Evolutionary conservation across 2,329 filamentous ascomycete genomes (phyloP), one percentile per base, ranked within the genome.

Genomic region (Diaporthe amygdali): DNA sequence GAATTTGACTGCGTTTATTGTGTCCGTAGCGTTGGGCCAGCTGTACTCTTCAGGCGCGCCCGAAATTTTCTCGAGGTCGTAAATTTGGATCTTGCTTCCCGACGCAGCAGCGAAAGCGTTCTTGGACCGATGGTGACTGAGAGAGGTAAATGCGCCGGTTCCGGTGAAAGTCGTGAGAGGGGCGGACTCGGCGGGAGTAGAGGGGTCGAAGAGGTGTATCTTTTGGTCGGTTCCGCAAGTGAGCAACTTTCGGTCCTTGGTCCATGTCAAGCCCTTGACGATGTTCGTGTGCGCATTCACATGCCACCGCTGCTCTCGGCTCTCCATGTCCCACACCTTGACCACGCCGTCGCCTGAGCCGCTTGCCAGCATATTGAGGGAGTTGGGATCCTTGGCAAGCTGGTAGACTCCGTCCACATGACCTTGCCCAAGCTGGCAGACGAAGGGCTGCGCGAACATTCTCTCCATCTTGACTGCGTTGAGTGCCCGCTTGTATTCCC

Each of bases 331-430:
- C 81, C 80, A 82, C 46, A 82, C 93, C 83, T 99, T 99, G 71
- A 99, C 90, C 12, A 98, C 91, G 74, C 96, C 96, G 81, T 99
- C 96, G 74, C 95, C 95, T 75, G 92, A 94, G 52, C 94, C 95
- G 78, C 93, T 96, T 8, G 95, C 94, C 76, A 95, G 89, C 70
- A 91, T 86, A 76, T 94, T 89, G 32, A 96, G 83, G 9, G 91
- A 92, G 75, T 90, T 90, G 8, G 93, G 92, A 76, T 96, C 94
- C 81, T 95, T 95, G 72, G 93, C 92, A 81, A 96, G 90, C 44
- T 90, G 90, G 81, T 96, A 96, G 12, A 93, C 91, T 74, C 96
- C 96, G 78, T 99, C 96, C 69, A 98, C 94, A 82, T 99, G 96
- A 25, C 96, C 96, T 39, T 90, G 88, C 68, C 96, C 96, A 30